Conservation (phyloP, 2,329 filamentous ascomycete species). For the Biscogniauxia mediterranea region DNA sequence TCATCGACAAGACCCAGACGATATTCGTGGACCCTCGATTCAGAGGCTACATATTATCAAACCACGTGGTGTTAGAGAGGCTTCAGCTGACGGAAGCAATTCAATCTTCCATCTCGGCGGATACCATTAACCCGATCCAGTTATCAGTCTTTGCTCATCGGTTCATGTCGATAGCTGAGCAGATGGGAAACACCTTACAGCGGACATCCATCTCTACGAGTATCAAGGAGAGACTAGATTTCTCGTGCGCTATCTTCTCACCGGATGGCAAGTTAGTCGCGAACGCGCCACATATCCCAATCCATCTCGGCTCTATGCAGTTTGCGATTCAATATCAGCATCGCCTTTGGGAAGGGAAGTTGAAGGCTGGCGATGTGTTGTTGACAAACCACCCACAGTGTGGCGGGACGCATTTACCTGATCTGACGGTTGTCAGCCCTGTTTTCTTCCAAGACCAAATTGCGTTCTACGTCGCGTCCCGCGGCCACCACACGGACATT, state of each 20-base stretch:
- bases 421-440: conserved; percentile 22
- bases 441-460: conserved; percentile 17
- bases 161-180: conserved; percentile 82
- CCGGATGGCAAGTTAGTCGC: conserved; percentile 69
- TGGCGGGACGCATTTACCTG: conserved; percentile 24
- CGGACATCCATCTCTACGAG: conserved; percentile 77
- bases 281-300: conserved; percentile 72
- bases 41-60: conserved; percentile 32
- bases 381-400: conserved; percentile 23
- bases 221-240: conserved; percentile 76
- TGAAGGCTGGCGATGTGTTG: conserved; percentile 36
- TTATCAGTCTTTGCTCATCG: conserved; percentile 76
- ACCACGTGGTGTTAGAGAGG: conserved; percentile 38
- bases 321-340: conserved; percentile 69
- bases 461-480: conserved; percentile 14
- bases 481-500: conserved; percentile 12
- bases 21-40: conserved; percentile 61
- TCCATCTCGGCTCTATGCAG: conserved; percentile 76
- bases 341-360: conserved; percentile 66
- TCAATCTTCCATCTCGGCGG: conserved; percentile 54
- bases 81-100: conserved; percentile 45
- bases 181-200: conserved; percentile 78
- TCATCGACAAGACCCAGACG: conserved; percentile 72
- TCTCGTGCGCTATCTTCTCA: conserved; percentile 77
- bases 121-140: conserved; percentile 68